Evolutionary conservation across 2,329 filamentous ascomycete genomes (phyloP).

Genomic region (Xylaria sp.): DNA sequence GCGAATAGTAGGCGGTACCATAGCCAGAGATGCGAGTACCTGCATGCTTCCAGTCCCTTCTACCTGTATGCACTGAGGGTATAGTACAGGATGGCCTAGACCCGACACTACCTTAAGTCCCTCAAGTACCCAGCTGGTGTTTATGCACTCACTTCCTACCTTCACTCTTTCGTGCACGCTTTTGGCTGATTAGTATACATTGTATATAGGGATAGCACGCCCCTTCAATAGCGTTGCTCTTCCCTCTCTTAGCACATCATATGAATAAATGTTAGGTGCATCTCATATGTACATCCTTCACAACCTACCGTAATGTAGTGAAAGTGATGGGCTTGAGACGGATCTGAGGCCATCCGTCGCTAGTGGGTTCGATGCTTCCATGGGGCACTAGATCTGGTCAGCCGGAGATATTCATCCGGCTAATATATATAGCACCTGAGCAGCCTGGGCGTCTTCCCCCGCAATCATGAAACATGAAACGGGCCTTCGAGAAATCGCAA

Average conservation of each 20-base stretch:
- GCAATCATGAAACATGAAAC: conserved; percentile 34
- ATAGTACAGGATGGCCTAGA: not conserved
- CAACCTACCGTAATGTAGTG: not conserved
- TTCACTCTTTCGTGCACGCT: not conserved
- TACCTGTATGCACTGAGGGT: conserved; percentile 1
- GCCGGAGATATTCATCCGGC: conserved; percentile 32
- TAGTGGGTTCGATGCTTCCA: conserved; percentile 15
- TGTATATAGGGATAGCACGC: not conserved
- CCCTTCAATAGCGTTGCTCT: not conserved
- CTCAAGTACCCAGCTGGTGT: not conserved
- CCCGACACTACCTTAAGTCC: not conserved
- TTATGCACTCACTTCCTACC: too few relatives aligned
- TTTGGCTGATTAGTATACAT: not conserved
- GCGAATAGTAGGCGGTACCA: not conserved
- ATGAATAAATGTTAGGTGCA: too few relatives aligned
- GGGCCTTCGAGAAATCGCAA: conserved; percentile 20
- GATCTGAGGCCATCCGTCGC: conserved; percentile 14
- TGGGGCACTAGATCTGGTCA: conserved; percentile 4
- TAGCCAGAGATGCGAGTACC: not conserved
- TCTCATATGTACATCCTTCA: not conserved
- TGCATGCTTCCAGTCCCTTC: not conserved
- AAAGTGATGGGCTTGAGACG: conserved; percentile 21
- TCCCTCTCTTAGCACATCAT: not conserved
- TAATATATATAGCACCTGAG: conserved; percentile 5
- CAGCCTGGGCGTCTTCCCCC: conserved; percentile 15